Evolutionary conservation across 176 grass and related monocot species (phyloP).

Genomic region (Oryza nivara): DNA sequence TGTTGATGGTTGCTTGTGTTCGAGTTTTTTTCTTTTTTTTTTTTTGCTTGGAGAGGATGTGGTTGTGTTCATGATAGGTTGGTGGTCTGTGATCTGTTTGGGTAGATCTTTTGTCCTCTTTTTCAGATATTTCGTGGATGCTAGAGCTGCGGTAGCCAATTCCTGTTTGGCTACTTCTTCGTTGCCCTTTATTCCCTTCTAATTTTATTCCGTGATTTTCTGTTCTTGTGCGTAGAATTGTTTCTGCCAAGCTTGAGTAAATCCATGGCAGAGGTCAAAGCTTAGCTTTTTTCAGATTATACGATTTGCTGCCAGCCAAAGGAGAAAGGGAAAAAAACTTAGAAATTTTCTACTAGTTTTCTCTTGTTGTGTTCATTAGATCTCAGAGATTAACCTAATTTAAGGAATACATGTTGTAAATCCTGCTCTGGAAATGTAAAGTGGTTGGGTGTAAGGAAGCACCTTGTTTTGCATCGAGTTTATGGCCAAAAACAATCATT

Average conservation of each 20-base stretch:
- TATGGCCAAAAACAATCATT: not conserved
- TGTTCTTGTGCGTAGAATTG: not conserved
- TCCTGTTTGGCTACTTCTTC: constrained; percentile 35
- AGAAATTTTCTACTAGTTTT: not conserved
- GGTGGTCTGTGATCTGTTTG: not conserved
- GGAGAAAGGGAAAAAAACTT: not conserved
- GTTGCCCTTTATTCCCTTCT: not conserved
- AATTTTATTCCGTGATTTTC: not conserved
- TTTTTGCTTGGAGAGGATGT: not conserved
- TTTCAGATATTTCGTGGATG: constrained; percentile 4
- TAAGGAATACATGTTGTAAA: not conserved
- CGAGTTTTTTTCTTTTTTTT: not conserved
- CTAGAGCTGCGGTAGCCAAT: constrained; percentile 30
- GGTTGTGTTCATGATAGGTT: not conserved
- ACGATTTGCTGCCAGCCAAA: not conserved
- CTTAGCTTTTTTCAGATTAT: constrained; percentile 17
- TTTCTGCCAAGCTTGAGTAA: not conserved
- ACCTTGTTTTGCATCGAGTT: not conserved
- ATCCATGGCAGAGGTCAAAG: constrained; percentile 10
- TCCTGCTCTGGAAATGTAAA: constrained; percentile 19
- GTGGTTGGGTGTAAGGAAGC: not conserved
- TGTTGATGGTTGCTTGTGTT: not conserved
- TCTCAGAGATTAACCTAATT: not conserved
- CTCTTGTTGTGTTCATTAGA: constrained; percentile 17
- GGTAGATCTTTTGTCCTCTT: not conserved